Base-by-base conservation (phyloP, 495 filamentous ascomycete genomes). In the Hypoxylon cercidicola region DNA sequence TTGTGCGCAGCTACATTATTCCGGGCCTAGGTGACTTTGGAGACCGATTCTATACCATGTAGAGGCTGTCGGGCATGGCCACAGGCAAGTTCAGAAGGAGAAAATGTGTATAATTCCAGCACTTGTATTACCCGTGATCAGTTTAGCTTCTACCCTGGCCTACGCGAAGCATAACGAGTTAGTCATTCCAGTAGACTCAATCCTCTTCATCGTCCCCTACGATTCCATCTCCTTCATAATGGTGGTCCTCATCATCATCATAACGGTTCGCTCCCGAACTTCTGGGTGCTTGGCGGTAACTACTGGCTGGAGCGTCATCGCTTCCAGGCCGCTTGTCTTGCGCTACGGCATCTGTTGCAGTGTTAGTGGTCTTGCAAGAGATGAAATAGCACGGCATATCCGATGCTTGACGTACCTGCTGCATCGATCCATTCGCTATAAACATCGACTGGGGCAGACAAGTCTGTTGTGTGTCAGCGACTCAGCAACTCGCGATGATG, bases 401-500 rank as follows among this genome's bases (percentile, higher is more conserved):
- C 66, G 12, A 15, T 9, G 12, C 9, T 20, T 41, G 90, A 87
- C 37, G 83, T 85, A 80, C 97, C 94, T 73, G 95, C 97, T 34
- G 95, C 95, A 78, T 99, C 95, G 50, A 99, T 90, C 95, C 95
- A 99, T 72, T 97, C 96, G 28, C 92, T 91, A 72, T 98, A 99
- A 13, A 99, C 94, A 70, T 99, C 95, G 25, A 99, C 92, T 0
- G 90, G 84, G 13, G 90, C 89, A 34, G 92, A 94, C 55, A 98
- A 87, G 72, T 93, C 93, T 96, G 50, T 32, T 7, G 30, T 11
- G 30, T 11, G 9, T 32, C 0, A 49, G 49, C 21, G 40, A 37
- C 19, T 62, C 37, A 68, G 64, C 28, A 62, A 15, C 21, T 44
- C 15, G 28, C 2, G 25, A 43, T 20, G 0, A 11, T 1, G 16